Conservation (phyloP, 257 asterid species). For the Solanum bulbocastanum region DNA sequence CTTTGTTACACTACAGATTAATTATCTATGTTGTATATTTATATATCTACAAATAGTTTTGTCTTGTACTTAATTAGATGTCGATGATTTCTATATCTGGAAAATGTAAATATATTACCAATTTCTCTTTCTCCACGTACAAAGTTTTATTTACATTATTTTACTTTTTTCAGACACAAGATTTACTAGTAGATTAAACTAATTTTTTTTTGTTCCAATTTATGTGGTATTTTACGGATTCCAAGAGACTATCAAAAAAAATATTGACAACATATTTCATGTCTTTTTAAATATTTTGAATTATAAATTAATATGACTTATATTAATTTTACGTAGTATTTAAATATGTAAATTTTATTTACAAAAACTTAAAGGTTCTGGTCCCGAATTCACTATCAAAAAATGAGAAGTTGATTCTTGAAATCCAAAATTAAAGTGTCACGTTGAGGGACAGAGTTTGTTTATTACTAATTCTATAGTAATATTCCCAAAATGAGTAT, state of each 20-base stretch:
- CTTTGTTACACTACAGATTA: neutral
- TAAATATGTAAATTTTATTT: no score
- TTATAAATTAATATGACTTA: neutral
- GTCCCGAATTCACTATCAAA: neutral
- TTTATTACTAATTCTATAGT: no score
- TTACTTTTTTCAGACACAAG: neutral
- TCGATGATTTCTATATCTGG: neutral
- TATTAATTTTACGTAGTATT: no score
- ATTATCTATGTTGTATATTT: neutral
- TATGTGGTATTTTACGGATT: no score
- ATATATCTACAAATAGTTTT: neutral
- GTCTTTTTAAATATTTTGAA: no score
- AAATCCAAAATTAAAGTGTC: no score
- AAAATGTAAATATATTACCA: neutral
- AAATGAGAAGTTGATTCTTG: no score
- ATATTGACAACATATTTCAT: neutral
- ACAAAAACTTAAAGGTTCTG: neutral
- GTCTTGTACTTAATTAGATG: neutral
- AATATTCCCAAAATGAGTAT: no score
- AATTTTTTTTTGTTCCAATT: no score
- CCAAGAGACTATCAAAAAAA: accelerated
- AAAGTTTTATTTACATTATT: neutral
- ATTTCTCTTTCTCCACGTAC: neutral
- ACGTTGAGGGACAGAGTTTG: neutral
- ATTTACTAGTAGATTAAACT: neutral